phyloP scores from a whole-genome alignment of 2,329 filamentous ascomycete species.

The Neonectria ditissima region DNA sequence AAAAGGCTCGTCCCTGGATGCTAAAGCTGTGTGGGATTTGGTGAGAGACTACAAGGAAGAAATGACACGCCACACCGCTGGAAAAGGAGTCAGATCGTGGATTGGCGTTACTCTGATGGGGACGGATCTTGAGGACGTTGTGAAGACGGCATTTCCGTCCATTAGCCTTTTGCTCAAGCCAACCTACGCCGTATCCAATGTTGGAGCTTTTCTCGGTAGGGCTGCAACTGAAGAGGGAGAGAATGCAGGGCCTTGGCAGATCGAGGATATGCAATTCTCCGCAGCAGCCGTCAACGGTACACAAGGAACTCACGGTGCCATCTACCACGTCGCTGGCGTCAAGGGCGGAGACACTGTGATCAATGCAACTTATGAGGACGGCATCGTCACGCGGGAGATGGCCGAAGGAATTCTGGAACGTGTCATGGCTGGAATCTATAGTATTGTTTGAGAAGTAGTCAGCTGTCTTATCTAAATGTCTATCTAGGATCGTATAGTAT shows the following conservation, averaged over 20 bases:
- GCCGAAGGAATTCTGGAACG: constrained; percentile 17
- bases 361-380: constrained; percentile 29
- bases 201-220: too few relatives aligned
- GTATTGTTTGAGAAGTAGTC: not conserved
- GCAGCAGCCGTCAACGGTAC: constrained; percentile 26
- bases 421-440: not conserved
- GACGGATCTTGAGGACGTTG: too few relatives aligned
- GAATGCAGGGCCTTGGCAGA: constrained; percentile 18
- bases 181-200: too few relatives aligned
- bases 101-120: too few relatives aligned
- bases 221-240: too few relatives aligned
- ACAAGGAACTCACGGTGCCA: constrained; percentile 12
- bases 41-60: too few relatives aligned
- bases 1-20: too few relatives aligned
- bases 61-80: too few relatives aligned
- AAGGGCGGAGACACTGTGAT: constrained; percentile 30
- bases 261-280: constrained; percentile 35
- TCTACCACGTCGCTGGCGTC: constrained; percentile 20
- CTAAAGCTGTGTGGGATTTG: too few relatives aligned
- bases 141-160: too few relatives aligned
- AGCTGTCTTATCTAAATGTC: not conserved
- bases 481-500: constrained; percentile 3
- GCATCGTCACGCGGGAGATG: constrained; percentile 11
- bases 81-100: too few relatives aligned
- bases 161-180: too few relatives aligned